These are phyloP conservation scores for Boletus vermiculosoides DNA, from an alignment of 768 basidiomycete species.

Conservation along the genomic window DNA sequence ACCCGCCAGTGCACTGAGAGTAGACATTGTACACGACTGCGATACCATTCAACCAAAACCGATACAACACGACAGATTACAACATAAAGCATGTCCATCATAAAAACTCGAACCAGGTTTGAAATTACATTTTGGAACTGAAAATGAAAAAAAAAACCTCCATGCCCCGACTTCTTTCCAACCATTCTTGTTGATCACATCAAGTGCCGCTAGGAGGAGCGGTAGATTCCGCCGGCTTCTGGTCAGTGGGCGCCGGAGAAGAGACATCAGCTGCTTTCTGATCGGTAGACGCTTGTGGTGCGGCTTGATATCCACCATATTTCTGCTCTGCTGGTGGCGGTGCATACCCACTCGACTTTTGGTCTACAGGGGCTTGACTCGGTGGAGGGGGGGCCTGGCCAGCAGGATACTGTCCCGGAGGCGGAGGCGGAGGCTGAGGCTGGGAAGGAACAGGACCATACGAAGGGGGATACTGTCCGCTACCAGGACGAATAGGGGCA, in stretches of 20 bases:
- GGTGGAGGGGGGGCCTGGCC: neutral
- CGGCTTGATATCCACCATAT: neutral
- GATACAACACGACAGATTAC: neutral
- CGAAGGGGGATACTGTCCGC: neutral
- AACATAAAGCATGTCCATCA: neutral
- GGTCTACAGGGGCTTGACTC: conserved; percentile 6
- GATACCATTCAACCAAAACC: neutral
- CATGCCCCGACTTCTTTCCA: neutral
- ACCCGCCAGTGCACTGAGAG: too few relatives aligned
- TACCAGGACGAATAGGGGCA: neutral
- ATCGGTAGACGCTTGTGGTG: neutral
- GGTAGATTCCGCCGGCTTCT: conserved; percentile 3
- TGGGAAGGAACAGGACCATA: neutral
- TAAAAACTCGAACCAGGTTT: neutral
- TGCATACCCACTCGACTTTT: conserved; percentile 1
- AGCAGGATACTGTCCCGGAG: neutral
- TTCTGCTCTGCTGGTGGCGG: conserved; percentile 5
- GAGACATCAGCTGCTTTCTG: neutral
- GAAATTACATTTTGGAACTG: neutral
- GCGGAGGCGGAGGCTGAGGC: neutral
- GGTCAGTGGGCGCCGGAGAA: neutral
- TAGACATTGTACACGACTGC: neutral
- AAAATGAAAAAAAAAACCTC: neutral
- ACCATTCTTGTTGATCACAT: neutral
- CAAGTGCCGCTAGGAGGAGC: neutral